phyloP scores from a whole-genome alignment of 2,329 filamentous ascomycete species.

The Huntiella moniliformis region DNA sequence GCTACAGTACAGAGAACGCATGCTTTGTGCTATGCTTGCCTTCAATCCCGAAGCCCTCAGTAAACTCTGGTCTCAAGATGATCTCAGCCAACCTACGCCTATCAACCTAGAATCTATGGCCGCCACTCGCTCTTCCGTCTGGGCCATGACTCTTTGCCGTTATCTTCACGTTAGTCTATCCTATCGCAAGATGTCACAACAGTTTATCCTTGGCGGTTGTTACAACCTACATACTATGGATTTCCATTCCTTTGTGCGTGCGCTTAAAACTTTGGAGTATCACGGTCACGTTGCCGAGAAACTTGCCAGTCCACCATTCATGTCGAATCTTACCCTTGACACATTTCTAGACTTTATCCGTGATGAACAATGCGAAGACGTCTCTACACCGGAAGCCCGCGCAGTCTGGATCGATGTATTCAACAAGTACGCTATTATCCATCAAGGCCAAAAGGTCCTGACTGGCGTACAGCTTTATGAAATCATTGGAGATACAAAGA shows the following conservation, averaged over 20 bases:
- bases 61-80: no score
- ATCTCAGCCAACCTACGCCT: no score
- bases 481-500: no score
- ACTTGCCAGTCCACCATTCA: conserved; percentile 20
- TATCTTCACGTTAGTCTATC: conserved; percentile 85
- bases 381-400: conserved; percentile 38
- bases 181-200: conserved; percentile 27
- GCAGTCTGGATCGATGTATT: conserved; percentile 54
- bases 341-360: conserved; percentile 64
- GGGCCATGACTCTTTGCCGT: conserved; percentile 20
- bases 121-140: no score
- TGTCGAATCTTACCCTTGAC: conserved; percentile 43
- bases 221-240: conserved; percentile 47
- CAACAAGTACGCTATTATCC: conserved; percentile 34
- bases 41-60: no score
- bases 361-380: conserved; percentile 55
- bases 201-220: conserved; percentile 41
- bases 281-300: conserved; percentile 43
- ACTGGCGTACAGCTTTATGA: conserved; percentile 27
- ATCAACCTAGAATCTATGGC: no score
- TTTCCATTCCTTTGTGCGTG: conserved; percentile 48
- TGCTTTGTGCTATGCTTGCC: no score
- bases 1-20: conserved; percentile 58
- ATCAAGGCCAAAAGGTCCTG: conserved; percentile 31
- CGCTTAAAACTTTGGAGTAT: background rate